phyloP scores from a whole-genome alignment of 805 yeast species.

The Brettanomyces sp. region DNA sequence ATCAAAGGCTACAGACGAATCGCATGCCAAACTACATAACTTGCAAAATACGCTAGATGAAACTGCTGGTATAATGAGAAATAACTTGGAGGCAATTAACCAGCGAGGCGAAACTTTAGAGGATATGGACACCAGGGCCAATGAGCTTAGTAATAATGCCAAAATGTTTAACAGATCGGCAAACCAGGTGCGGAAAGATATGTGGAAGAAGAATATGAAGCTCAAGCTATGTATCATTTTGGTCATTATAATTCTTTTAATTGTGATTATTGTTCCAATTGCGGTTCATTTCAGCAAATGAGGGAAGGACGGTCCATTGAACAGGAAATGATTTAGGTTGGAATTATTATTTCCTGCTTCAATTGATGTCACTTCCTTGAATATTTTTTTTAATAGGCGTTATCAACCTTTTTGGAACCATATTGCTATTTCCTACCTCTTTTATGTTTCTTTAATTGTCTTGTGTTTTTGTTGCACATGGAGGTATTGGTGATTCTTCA shows the following conservation, averaged over 20 bases:
- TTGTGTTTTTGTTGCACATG: neutral
- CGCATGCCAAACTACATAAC: slow-evolving; percentile 14
- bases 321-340: neutral
- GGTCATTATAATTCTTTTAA: slow-evolving; percentile 66
- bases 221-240: slow-evolving; percentile 87
- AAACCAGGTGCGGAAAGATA: slow-evolving; percentile 91
- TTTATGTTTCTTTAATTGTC: neutral
- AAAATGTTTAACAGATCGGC: slow-evolving; percentile 95
- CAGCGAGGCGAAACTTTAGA: slow-evolving; percentile 92
- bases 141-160: slow-evolving; percentile 83
- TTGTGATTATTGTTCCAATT: slow-evolving; percentile 86
- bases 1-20: neutral
- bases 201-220: slow-evolving; percentile 99
- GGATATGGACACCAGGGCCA: slow-evolving; percentile 86
- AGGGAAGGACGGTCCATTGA: neutral
- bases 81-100: slow-evolving; percentile 90
- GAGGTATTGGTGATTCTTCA: neutral
- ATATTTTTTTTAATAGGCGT: neutral
- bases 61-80: slow-evolving; percentile 96
- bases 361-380: too few species aligned
- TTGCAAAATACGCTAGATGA: slow-evolving; percentile 36
- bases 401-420: neutral
- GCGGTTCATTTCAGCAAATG: slow-evolving; percentile 66
- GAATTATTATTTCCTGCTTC: neutral
- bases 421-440: neutral